Evolutionary conservation across 352 stramenopile genomes (phyloP), one percentile per base, ranked within the genome.

Genomic region (Phytophthora europaea): DNA sequence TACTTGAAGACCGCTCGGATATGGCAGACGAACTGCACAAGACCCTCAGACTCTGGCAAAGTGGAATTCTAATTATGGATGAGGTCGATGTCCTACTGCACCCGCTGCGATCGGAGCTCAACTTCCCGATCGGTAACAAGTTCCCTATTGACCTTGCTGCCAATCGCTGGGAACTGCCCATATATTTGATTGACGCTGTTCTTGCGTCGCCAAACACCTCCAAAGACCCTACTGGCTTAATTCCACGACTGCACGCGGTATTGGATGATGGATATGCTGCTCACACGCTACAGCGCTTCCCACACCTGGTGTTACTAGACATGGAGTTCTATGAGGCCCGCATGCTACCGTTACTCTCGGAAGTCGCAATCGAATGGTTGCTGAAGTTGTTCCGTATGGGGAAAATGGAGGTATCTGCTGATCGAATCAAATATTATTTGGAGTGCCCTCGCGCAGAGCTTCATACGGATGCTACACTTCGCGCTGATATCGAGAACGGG

Each of bases 241-340:
- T 88, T 18, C 58, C 67, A 63, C 88, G 80, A 33, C 92, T 99
- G n/a, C 89, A 99, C 36, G 78, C 93, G 15, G 92, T 96, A 2
- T 80, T 99, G 47, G 80, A 92, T 43, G 84, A 98, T 33, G 98
- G 98, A 7, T 98, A 99, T 60, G 68, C 76, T 45, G 80, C 84
- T 40, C 98, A 99, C 64, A 92, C 97, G 15, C 81, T 99, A 18
- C 98, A 99, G 76, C 88, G 95, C 55, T 99, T 98, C 61, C 98
- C 98, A 13, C 98, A 99, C 79, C 80, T 99, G 58, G 97, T 99
- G 47, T 77, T 99, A 15, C 79, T 99, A n/a, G 97, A 99, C 72
- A 92, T 93, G 76, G 85, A 94, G 15, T 99, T 99, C 65, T 99
- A 99, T 73, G 87, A 98, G 65, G 73, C 76, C 15, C 79, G 94